Evolutionary conservation across 2,329 filamentous ascomycete species (phyloP).

Genomic region (Fusarium redolens): DNA sequence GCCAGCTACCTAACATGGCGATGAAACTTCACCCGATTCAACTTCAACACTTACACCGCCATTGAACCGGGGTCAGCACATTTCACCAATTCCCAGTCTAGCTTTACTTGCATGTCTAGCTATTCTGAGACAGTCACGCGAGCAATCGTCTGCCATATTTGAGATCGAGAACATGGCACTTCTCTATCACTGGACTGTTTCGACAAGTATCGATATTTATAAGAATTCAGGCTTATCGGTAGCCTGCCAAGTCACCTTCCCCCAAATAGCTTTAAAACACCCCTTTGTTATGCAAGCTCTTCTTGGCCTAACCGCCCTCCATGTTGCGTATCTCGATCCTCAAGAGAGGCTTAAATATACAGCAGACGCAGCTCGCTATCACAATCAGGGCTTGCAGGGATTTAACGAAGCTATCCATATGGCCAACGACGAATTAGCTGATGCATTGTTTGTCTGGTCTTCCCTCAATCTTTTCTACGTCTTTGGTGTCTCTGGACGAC

Average conservation of each 20-base stretch:
- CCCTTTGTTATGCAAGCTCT: neutral
- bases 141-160: neutral
- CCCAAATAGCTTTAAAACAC: neutral
- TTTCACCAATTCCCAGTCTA: neutral
- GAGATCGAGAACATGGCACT: neutral
- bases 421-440: accelerated
- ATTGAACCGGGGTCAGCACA: neutral
- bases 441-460: neutral
- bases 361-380: neutral
- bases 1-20: neutral
- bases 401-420: neutral
- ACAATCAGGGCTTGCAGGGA: neutral
- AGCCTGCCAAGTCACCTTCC: neutral
- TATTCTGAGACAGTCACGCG: neutral
- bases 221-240: neutral
- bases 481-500: neutral
- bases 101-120: neutral
- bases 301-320: neutral
- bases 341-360: neutral
- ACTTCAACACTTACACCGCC: neutral
- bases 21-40: neutral
- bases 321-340: neutral
- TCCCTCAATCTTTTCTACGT: conserved; percentile 1
- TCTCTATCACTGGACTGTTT: conserved; percentile 5
- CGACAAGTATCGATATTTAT: neutral